Conservation (phyloP, 2,329 filamentous ascomycete species). For the Grosmannia serpens region DNA sequence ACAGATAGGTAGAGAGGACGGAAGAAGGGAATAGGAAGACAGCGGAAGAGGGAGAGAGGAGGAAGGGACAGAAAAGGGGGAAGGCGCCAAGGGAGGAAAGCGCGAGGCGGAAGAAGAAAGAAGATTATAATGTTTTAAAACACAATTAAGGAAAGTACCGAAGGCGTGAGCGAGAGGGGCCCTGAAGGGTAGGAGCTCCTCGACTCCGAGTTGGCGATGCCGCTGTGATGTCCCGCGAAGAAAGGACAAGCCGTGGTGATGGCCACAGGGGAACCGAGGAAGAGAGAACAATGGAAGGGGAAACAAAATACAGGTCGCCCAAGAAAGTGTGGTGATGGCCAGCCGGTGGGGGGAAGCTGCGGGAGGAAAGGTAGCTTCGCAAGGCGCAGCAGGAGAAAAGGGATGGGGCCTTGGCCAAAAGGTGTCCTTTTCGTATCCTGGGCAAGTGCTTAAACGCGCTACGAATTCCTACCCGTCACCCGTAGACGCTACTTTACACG, state of each 20-base stretch:
- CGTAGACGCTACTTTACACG: background rate
- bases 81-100: background rate
- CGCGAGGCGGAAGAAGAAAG: background rate
- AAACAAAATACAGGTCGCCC: background rate
- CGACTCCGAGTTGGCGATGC: background rate
- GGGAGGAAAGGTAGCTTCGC: conserved; percentile 1
- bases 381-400: background rate
- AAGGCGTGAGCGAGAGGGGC: background rate
- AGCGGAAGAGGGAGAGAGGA: background rate
- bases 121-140: background rate
- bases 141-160: background rate
- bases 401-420: background rate
- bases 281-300: background rate
- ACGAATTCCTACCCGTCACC: background rate
- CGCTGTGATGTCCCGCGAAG: background rate
- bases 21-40: background rate
- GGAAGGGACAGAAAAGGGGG: background rate
- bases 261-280: background rate
- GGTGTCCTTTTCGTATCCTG: conserved; percentile 1
- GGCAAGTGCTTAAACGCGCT: background rate
- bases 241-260: background rate
- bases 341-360: background rate
- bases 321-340: background rate
- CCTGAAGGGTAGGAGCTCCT: background rate
- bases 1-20: background rate